Evolutionary conservation across 176 grass and related monocot genomes (phyloP), one percentile per base, ranked within the genome.

Genomic region (Pontederia paniculata): DNA sequence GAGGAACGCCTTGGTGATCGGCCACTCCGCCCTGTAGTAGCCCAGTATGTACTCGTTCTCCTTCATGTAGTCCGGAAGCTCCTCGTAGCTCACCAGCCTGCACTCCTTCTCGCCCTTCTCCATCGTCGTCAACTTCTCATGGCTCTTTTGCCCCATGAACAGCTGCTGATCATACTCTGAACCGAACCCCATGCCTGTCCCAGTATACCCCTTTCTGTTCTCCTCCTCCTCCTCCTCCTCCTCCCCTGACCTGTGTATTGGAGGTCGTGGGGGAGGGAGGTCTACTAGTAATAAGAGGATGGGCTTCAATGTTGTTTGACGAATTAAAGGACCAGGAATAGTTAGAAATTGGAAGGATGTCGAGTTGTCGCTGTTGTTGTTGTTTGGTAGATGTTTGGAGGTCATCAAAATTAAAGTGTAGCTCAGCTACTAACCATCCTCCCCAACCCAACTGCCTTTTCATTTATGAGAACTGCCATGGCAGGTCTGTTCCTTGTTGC

Each of bases 21-120:
- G 86, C 86, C 86, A 98, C 66, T 98, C 86, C 13, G 70, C 78
- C 54, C 93, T 68, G 83, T 98, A 98, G 66, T 98, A 68, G 0
- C 80, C 75, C 55, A 60, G 83, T 69, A 98, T 91, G 79, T 62
- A 98, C 77, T 93, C 94, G 59, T 98, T 98, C 77, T 98, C 94
- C 68, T 81, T 63, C 64, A 98, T 78, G 74, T 81, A 98, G 18
- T 90, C 93, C 1, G 93, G 93, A 19, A 98, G 80, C 72, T 91
- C 86, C 44, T 98, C 83, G 77, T 98, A 98, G 59, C 81, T 82
- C 44, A 88, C 59, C 55, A 91, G 80, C 50, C 75, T 66, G 20
- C 72, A 46, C 41, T 43, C 67, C 65, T 73, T 22, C 5, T 46
- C 45, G 10, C 45, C 42, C 0, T 31, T 56, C 58, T 45, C 58